phyloP scores from a whole-genome alignment of 371 early-diverging fungal genomes.

The Lichtheimia ornata region DNA sequence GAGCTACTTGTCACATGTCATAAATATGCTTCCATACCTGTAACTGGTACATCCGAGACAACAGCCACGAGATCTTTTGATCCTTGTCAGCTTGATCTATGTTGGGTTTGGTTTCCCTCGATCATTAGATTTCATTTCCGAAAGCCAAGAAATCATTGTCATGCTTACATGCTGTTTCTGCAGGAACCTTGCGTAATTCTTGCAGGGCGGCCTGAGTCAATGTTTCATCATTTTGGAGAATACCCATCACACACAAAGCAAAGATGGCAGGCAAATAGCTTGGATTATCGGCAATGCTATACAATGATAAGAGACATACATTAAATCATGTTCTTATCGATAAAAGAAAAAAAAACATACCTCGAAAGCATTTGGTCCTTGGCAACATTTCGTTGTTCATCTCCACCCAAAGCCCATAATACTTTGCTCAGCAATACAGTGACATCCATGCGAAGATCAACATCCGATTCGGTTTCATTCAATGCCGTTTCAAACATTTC shows the following conservation, averaged over 20 bases:
- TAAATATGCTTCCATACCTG: conserved; percentile 25
- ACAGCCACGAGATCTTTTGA: conserved; percentile 35
- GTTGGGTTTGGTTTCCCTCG: background rate
- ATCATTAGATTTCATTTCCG: too few species aligned
- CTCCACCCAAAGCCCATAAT: conserved; percentile 83
- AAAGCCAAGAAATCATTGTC: background rate
- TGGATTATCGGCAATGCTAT: conserved; percentile 56
- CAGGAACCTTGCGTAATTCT: conserved; percentile 68
- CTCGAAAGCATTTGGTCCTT: conserved; percentile 78
- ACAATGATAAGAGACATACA: background rate
- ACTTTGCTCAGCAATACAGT: conserved; percentile 80
- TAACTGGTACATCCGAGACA: conserved; percentile 35
- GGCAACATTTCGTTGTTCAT: conserved; percentile 76
- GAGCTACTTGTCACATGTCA: background rate
- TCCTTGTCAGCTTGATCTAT: conserved; percentile 41
- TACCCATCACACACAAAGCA: conserved; percentile 77
- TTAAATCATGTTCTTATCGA: too few species aligned
- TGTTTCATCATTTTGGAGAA: conserved; percentile 71
- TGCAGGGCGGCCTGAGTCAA: conserved; percentile 75
- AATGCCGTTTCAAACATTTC: conserved; percentile 74
- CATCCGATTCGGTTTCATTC: conserved; percentile 48
- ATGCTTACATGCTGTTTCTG: conserved; percentile 46
- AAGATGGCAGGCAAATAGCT: conserved; percentile 71
- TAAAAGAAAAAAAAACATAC: conserved; percentile 16
- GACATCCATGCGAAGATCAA: conserved; percentile 61